phyloP scores from a whole-genome alignment of 257 asterid species.

The Galeopsis tetrahit region DNA sequence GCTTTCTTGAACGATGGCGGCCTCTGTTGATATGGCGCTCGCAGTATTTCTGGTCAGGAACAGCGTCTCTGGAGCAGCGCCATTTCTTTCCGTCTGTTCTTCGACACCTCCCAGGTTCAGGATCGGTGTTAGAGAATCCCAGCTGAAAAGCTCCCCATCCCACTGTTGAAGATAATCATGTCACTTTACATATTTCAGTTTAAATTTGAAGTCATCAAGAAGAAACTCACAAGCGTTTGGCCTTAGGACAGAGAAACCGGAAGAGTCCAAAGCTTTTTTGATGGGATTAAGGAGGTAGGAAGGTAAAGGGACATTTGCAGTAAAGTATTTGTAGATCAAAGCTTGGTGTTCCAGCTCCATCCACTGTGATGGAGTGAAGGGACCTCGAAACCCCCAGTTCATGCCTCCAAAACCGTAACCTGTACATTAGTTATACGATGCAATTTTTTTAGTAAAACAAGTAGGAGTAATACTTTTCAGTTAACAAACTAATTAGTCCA shows the following conservation, averaged over 20 bases:
- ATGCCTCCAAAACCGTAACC: conserved; percentile 53
- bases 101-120: conserved; percentile 97
- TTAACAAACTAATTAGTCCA: no score
- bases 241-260: conserved; percentile 58
- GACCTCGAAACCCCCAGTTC: conserved; percentile 55
- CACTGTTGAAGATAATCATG: conserved; percentile 43
- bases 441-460: no score
- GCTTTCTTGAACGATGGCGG: conserved; percentile 99
- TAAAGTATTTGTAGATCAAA: conserved; percentile 77
- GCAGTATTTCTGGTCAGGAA: conserved; percentile 86
- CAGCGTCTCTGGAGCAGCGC: conserved; percentile 97
- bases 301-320: conserved; percentile 73
- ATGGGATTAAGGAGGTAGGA: conserved; percentile 72
- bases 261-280: conserved; percentile 68
- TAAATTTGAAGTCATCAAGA: neutral
- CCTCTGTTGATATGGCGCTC: conserved; percentile 99
- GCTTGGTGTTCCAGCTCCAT: conserved; percentile 86
- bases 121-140: conserved; percentile 79
- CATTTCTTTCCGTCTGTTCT: conserved; percentile 98
- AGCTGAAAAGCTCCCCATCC: conserved; percentile 88
- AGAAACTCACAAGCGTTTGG: conserved; percentile 59
- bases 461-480: no score
- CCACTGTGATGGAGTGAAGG: conserved; percentile 77
- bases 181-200: no score
- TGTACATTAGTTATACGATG: no score